Conservation (phyloP, 2,329 filamentous ascomycete species). For the Aspergillus ochraceoroseus region DNA sequence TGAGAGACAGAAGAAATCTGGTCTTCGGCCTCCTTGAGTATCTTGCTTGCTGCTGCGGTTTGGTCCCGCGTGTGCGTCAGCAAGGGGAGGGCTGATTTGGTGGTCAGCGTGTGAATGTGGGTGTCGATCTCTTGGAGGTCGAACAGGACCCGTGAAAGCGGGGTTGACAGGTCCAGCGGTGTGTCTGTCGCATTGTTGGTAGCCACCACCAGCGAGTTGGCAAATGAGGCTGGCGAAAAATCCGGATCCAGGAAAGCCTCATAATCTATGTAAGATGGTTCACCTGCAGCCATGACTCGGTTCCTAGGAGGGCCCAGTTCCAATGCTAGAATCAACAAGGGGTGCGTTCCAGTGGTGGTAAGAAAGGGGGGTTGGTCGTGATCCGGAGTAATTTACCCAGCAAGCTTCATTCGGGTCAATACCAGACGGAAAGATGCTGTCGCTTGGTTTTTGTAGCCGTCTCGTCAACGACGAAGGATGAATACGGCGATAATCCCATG, state of each 20-base stretch:
- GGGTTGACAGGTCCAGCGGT: slow-evolving; percentile 87
- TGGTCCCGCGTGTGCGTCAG: slow-evolving; percentile 72
- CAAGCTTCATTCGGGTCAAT: background rate
- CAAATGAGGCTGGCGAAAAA: slow-evolving; percentile 77
- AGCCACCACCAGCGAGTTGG: slow-evolving; percentile 78
- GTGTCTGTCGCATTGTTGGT: slow-evolving; percentile 92
- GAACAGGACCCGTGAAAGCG: slow-evolving; percentile 87
- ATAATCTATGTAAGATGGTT: slow-evolving; percentile 88
- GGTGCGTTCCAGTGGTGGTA: background rate
- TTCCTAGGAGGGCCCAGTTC: background rate
- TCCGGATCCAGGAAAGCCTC: slow-evolving; percentile 78
- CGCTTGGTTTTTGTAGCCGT: slow-evolving; percentile 2
- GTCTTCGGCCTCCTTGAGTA: slow-evolving; percentile 70
- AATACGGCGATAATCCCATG: slow-evolving; percentile 10
- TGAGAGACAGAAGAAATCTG: slow-evolving; percentile 77
- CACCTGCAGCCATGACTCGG: slow-evolving; percentile 33
- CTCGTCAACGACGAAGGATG: slow-evolving; percentile 8
- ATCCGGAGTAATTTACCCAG: slow-evolving; percentile 4
- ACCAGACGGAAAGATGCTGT: background rate
- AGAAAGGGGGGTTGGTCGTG: too few relatives aligned
- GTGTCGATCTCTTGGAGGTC: slow-evolving; percentile 96
- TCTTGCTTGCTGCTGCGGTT: slow-evolving; percentile 64
- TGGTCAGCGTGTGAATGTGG: slow-evolving; percentile 85
- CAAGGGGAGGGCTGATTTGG: slow-evolving; percentile 74
- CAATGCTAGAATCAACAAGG: background rate